Percentiles rank a stretch among this genome's conserved stretches.
phyloP scores from a whole-genome alignment of 306 rosid genomes.

The Cucurbita pepo region DNA sequence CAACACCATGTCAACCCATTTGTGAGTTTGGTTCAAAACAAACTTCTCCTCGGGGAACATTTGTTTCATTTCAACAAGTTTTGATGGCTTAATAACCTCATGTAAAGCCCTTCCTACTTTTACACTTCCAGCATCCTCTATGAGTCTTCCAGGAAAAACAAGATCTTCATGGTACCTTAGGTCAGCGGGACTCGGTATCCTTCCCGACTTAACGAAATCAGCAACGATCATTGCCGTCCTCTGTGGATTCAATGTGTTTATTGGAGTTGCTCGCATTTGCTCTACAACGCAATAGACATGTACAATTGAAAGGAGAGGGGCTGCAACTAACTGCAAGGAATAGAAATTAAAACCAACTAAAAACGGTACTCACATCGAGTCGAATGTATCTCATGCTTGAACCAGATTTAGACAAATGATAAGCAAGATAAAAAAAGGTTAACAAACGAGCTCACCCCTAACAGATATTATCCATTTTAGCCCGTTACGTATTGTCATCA shows the following conservation, averaged over 20 bases:
- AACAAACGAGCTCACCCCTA: not conserved
- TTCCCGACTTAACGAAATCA: conserved; percentile 59
- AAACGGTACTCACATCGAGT: not conserved
- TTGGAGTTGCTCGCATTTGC: conserved; percentile 85
- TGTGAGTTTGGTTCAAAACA: conserved; percentile 32
- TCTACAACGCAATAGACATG: conserved; percentile 69
- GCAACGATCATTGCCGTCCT: conserved; percentile 85
- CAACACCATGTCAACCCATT: conserved; percentile 65
- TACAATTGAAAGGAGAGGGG: conserved; percentile 53
- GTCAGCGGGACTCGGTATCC: conserved; percentile 72
- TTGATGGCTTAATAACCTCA: conserved; percentile 59
- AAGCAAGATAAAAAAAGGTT: not conserved
- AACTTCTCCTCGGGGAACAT: conserved; percentile 63
- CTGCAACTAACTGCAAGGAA: conserved; percentile 46
- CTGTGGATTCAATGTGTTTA: conserved; percentile 82
- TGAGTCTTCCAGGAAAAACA: conserved; percentile 46
- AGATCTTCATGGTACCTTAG: conserved; percentile 73
- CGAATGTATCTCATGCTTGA: not conserved
- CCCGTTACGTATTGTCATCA: too few species aligned
- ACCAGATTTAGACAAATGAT: not conserved
- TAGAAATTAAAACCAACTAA: conserved; percentile 14
- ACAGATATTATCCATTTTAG: too few species aligned
- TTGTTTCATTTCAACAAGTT: conserved; percentile 36
- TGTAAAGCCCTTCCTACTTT: conserved; percentile 58
- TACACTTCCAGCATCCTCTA: conserved; percentile 70